Conservation (phyloP, 2,329 filamentous ascomycete genomes). For the Colletotrichum neosansevieriae region DNA sequence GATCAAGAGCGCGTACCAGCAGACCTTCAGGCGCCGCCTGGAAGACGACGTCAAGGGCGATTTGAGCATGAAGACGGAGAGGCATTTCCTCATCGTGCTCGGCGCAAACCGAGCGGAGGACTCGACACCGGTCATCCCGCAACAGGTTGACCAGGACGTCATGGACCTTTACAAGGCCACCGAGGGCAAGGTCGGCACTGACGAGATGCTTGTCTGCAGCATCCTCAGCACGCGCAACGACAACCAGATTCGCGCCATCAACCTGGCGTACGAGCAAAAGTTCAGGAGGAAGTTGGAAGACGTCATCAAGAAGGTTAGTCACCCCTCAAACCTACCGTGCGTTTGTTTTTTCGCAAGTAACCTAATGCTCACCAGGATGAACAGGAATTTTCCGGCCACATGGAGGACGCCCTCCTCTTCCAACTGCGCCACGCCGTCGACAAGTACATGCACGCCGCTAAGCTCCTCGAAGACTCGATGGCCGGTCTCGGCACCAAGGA, state of each 20-base stretch:
- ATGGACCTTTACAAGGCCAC: slow-evolving; percentile 82
- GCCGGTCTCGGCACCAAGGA: slow-evolving; percentile 90
- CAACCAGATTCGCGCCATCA: slow-evolving; percentile 85
- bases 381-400: slow-evolving; percentile 89
- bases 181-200: slow-evolving; percentile 78
- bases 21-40: slow-evolving; percentile 73
- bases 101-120: slow-evolving; percentile 83
- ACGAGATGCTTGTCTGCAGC: slow-evolving; percentile 81
- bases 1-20: slow-evolving; percentile 84
- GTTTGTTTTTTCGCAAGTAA: neutral
- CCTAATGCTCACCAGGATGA: neutral
- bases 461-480: slow-evolving; percentile 88
- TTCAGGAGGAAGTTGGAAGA: slow-evolving; percentile 78
- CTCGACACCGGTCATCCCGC: slow-evolving; percentile 76
- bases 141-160: slow-evolving; percentile 81
- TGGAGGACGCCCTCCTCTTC: slow-evolving; percentile 85
- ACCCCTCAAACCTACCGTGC: neutral
- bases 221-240: slow-evolving; percentile 83
- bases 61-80: slow-evolving; percentile 86
- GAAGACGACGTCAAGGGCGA: slow-evolving; percentile 81
- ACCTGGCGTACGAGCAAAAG: slow-evolving; percentile 77
- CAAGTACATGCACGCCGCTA: slow-evolving; percentile 86
- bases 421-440: slow-evolving; percentile 84
- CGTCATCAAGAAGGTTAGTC: slow-evolving; percentile 75
- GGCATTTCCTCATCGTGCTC: slow-evolving; percentile 86